Base-by-base conservation (phyloP, 106 monocot species). In the Iris macrosiphon region DNA sequence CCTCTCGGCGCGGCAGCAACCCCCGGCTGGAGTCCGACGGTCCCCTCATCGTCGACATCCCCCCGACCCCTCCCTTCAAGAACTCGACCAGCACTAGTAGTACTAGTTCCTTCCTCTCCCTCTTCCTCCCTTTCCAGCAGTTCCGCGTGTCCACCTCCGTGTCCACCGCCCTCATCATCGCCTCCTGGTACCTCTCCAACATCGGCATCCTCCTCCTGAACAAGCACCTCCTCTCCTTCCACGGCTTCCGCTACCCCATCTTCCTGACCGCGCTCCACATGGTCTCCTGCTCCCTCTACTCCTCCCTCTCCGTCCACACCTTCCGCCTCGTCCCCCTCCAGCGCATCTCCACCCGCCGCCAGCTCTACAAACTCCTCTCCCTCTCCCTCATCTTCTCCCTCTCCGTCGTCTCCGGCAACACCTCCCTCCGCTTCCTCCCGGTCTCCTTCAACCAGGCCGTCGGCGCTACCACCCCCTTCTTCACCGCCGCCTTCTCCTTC, bases 231-330 rank as follows among this genome's bases (percentile, higher is more conserved):
- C 71, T 77, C 46, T 60, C 60, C 42, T 59, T 72, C 60, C 66
- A 77, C 49, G 77, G 77, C 31, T 77, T 54, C 55, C 71, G 65
- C 65, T 77, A 77, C 66, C 77, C 77, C 7, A 72, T 77, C 40
- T 77, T 77, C 49, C 77, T 77, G 60, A 77, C 77, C 61, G 60
- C 61, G 55, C 65, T 71, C 66, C 77, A 77, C 77, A 77, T 77
- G 77, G 15, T 71, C 33, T 71, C 71, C 29, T 77, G 71, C 66
- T 71, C 77, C 37, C 48, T 61, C 48, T 71, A 61, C 49, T 48
- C 60, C 71, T 11, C 46, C 66, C 42, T 48, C 21, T 59, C 66
- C 45, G 51, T 79, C 57, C 68, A 63, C 8, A 68, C 56, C 61
- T 43, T 79, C 40, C 55, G 45, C 58, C 46, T 79, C 34, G 79